Evolutionary conservation across 1,284 basidiomycete genomes (phyloP).

Genomic region (Exobasidium cylindrosporum): DNA sequence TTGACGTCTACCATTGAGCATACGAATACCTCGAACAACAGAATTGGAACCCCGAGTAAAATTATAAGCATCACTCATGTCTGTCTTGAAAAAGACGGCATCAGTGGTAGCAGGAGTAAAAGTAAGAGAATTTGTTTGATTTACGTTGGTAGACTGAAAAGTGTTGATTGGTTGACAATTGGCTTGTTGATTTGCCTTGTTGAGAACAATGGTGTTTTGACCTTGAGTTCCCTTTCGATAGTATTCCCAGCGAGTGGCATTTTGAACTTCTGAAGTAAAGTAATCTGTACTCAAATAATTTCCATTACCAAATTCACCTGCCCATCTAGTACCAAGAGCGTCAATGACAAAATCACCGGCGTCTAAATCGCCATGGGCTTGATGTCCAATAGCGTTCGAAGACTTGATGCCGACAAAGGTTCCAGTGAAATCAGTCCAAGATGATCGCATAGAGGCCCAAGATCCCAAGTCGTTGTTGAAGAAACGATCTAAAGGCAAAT

Average conservation of each 20-base stretch:
- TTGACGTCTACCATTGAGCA: conserved; percentile 81
- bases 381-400: conserved; percentile 67
- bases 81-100: conserved; percentile 77
- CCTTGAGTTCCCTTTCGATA: conserved; percentile 96
- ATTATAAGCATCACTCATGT: conserved; percentile 78
- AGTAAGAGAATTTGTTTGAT: conserved; percentile 71
- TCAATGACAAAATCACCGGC: conserved; percentile 92
- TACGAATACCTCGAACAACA: conserved; percentile 79
- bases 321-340: conserved; percentile 90
- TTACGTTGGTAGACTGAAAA: conserved; percentile 65
- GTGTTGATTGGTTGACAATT: conserved; percentile 64
- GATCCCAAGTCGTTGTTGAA: conserved; percentile 62
- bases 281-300: conserved; percentile 66
- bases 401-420: conserved; percentile 85
- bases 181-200: conserved; percentile 76
- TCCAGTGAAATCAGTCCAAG: conserved; percentile 84
- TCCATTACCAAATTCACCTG: conserved; percentile 86
- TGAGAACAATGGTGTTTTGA: conserved; percentile 88
- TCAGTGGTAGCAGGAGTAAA: conserved; percentile 66
- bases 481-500: conserved; percentile 79
- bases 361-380: conserved; percentile 91
- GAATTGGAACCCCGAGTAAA: conserved; percentile 59
- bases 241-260: conserved; percentile 46
- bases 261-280: conserved; percentile 43
- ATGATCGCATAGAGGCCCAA: conserved; percentile 85